These are phyloP conservation scores for Suillus subluteus DNA, from an alignment of 768 basidiomycete species.

Conservation along the genomic window DNA sequence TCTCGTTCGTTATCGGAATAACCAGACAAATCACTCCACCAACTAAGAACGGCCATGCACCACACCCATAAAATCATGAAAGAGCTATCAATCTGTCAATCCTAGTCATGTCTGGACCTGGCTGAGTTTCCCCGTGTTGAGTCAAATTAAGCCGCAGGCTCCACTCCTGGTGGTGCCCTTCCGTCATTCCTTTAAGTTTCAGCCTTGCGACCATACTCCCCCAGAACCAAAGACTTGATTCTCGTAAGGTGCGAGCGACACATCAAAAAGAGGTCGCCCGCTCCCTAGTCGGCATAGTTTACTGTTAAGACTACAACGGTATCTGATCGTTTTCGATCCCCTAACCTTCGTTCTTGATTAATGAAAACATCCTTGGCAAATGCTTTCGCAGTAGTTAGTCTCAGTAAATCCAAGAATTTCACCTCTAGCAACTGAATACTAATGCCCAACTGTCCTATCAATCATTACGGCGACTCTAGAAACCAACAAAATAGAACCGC, in stretches of 20 bases:
- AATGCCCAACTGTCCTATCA: too few species aligned
- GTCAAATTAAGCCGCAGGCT: slow-evolving; percentile 83
- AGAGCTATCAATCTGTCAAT: slow-evolving; percentile 87
- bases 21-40: slow-evolving; percentile 95
- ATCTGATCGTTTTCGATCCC: too few species aligned
- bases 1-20: slow-evolving; percentile 95
- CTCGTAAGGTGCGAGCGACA: slow-evolving; percentile 79
- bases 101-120: too few species aligned
- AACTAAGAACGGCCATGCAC: slow-evolving; percentile 91
- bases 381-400: too few species aligned
- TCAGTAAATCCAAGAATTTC: too few species aligned
- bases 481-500: slow-evolving; percentile 85
- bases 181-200: background rate
- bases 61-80: slow-evolving; percentile 86
- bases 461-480: slow-evolving; percentile 78
- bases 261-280: slow-evolving; percentile 68
- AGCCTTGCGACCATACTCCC: too few species aligned
- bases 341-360: too few species aligned
- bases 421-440: too few species aligned
- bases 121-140: too few species aligned
- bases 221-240: slow-evolving; percentile 90
- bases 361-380: too few species aligned
- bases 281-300: slow-evolving; percentile 83
- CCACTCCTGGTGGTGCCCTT: slow-evolving; percentile 60
- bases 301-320: too few species aligned